Evolutionary conservation across 164 flowering plant genomes (phyloP), one percentile per base, ranked within the genome.

Genomic region (Stephania japonica): DNA sequence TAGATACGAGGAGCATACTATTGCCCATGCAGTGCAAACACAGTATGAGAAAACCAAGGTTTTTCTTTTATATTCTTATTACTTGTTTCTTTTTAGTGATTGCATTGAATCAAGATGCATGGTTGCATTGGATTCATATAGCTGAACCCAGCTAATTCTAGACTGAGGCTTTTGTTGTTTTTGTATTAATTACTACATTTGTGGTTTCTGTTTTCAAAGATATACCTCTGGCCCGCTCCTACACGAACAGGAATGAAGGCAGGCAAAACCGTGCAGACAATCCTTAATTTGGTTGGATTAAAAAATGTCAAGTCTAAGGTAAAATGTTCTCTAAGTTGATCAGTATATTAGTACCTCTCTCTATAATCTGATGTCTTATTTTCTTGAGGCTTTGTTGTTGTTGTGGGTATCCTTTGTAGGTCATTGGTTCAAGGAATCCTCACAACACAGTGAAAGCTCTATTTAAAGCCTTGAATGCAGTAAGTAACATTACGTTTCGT

Each of bases 291-390:
- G 78, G 97, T 98, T 66, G 99, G 99, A 42, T 90, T 86, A 76
- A 91, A 89, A 76, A 92, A 92, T 77, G 84, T 94, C 73, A 92
- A 92, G 76, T 91, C 97, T 12, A 92, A 94, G 99, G 99, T 94
- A 87, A 50, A 44, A 6, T 18, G 10, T 27, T 53, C 26, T 32
- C 6, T 7, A 23, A 73, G 47, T 21, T 50, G 42, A 25, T 26
- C 50, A 16, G 14, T 6, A 14, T 32, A 2, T 10, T 21, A 42
- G 12, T 68, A 62, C 16, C 16, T 21, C 24, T 8, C 27, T 61
- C 59, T 26, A 23, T 2, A 47, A 25, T 27, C 9, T 42, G 59
- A 42, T 14, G 12, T 12, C 25, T 69, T n/a, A 53, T 68, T 18
- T 42, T 49, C 14, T 32, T 2, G 38, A 32, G 38, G 38, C 38